A percentile compares a stretch with the other conserved stretches of the same genome.
These are phyloP conservation scores for Apiospora aurea DNA, from an alignment of 2,329 filamentous ascomycete genomes.

Conservation along the genomic window DNA sequence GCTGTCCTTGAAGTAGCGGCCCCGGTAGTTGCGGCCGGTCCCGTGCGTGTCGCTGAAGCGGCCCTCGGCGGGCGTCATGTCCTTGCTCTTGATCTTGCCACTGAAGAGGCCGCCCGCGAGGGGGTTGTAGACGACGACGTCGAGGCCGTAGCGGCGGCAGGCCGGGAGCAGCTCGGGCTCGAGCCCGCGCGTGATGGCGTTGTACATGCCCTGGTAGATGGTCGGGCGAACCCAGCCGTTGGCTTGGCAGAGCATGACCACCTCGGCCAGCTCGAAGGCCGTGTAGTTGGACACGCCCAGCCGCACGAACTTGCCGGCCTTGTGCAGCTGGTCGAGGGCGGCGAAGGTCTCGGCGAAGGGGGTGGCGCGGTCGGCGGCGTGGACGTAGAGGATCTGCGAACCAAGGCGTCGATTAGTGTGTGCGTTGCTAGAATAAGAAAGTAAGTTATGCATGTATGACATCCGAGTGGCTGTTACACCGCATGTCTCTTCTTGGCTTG, in stretches of 20 bases:
- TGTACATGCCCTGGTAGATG: slow-evolving; percentile 90
- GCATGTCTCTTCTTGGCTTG: background rate
- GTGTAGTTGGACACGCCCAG: slow-evolving; percentile 86
- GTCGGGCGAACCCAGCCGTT: slow-evolving; percentile 84
- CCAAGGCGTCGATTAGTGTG: too few relatives aligned
- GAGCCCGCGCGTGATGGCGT: slow-evolving; percentile 77
- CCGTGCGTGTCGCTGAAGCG: slow-evolving; percentile 67
- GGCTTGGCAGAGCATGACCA: slow-evolving; percentile 79
- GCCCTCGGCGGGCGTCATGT: slow-evolving; percentile 68
- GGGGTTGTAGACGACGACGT: slow-evolving; percentile 84
- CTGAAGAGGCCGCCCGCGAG: slow-evolving; percentile 82
- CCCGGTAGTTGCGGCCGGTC: slow-evolving; percentile 65
- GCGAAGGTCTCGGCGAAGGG: slow-evolving; percentile 83
- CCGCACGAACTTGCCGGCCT: slow-evolving; percentile 82
- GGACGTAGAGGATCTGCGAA: slow-evolving; percentile 72
- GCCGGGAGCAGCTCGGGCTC: slow-evolving; percentile 78
- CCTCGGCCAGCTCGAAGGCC: slow-evolving; percentile 86
- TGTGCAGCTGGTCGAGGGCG: slow-evolving; percentile 81
- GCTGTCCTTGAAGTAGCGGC: slow-evolving; percentile 75
- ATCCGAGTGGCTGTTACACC: background rate
- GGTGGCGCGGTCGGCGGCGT: slow-evolving; percentile 71
- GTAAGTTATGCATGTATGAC: background rate
- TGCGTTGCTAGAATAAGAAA: too few relatives aligned
- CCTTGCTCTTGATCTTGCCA: slow-evolving; percentile 76
- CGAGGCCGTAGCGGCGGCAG: slow-evolving; percentile 77